A percentile compares a stretch with the other conserved stretches of the same genome.
These are phyloP conservation scores for Triticum timopheevii DNA, from an alignment of 176 grass and related monocot genomes.

Conservation along the genomic window DNA sequence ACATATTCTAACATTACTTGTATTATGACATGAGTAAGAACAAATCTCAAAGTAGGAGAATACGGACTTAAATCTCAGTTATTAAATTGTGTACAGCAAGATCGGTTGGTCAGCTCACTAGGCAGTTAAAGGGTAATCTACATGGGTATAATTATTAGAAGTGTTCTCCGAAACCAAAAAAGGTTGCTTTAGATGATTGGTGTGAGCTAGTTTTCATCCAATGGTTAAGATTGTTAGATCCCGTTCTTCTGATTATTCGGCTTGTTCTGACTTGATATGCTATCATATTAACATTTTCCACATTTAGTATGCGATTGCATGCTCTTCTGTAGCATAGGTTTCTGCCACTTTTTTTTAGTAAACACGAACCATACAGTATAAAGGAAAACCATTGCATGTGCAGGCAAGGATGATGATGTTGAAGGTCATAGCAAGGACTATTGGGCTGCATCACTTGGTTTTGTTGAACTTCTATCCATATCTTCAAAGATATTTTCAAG, in stretches of 20 bases:
- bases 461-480: conserved; percentile 86
- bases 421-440: conserved; percentile 84
- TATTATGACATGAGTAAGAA: not conserved
- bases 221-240: not conserved
- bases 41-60: not conserved
- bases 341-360: not conserved
- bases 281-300: not conserved
- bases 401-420: conserved; percentile 96
- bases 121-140: not conserved
- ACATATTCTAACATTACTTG: not conserved
- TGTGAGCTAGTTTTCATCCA: conserved; percentile 2
- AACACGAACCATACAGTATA: conserved; percentile 10
- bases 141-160: not conserved
- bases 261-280: conserved; percentile 21
- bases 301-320: not conserved
- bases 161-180: not conserved
- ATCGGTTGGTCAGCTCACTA: not conserved
- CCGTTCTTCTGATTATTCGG: not conserved
- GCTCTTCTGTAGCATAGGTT: not conserved
- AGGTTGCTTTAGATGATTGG: not conserved
- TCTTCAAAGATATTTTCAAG: conserved; percentile 94
- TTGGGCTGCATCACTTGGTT: conserved; percentile 85
- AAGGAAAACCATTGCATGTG: conserved; percentile 31
- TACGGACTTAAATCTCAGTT: not conserved
- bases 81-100: not conserved